Conservation (phyloP, 352 stramenopile genomes). For the Phytopythium litorale region DNA sequence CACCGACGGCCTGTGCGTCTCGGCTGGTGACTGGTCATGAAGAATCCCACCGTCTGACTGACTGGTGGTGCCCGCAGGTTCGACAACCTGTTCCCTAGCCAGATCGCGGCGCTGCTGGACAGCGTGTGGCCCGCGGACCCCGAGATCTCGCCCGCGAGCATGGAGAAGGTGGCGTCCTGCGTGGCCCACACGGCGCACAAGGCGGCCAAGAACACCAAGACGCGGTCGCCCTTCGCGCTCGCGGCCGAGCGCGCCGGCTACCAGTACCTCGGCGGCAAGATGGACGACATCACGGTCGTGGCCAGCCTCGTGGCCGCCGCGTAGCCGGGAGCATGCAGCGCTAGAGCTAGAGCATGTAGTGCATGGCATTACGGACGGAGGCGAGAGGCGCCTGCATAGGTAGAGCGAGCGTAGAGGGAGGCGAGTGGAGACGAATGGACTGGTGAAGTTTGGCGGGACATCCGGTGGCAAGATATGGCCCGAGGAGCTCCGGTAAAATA, state of each 20-base stretch:
- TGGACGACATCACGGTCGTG: slow-evolving; percentile 91
- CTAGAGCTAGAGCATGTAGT: not conserved
- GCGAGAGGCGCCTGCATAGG: not conserved
- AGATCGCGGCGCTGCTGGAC: slow-evolving; percentile 76
- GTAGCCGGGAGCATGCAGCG: not conserved
- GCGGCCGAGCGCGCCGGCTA: slow-evolving; percentile 72
- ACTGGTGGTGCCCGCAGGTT: slow-evolving; percentile 50
- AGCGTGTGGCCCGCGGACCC: slow-evolving; percentile 50
- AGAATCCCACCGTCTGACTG: not conserved
- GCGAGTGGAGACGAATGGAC: not conserved
- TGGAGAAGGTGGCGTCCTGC: slow-evolving; percentile 76
- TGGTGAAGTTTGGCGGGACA: not conserved
- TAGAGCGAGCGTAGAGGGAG: not conserved
- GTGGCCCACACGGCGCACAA: slow-evolving; percentile 83
- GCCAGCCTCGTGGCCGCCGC: slow-evolving; percentile 49
- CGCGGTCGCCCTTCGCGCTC: slow-evolving; percentile 69
- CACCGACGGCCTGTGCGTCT: slow-evolving; percentile 90
- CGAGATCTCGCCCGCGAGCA: slow-evolving; percentile 47
- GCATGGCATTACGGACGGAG: too few relatives aligned
- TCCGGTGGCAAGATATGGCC: not conserved
- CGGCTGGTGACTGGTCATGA: too few relatives aligned
- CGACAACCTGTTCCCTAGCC: slow-evolving; percentile 92
- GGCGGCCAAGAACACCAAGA: slow-evolving; percentile 65
- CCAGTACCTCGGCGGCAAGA: slow-evolving; percentile 83
- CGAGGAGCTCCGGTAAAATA: not conserved